These are phyloP conservation scores for Neonectria faginata DNA, from an alignment of 2,329 filamentous ascomycete genomes.

Conservation along the genomic window DNA sequence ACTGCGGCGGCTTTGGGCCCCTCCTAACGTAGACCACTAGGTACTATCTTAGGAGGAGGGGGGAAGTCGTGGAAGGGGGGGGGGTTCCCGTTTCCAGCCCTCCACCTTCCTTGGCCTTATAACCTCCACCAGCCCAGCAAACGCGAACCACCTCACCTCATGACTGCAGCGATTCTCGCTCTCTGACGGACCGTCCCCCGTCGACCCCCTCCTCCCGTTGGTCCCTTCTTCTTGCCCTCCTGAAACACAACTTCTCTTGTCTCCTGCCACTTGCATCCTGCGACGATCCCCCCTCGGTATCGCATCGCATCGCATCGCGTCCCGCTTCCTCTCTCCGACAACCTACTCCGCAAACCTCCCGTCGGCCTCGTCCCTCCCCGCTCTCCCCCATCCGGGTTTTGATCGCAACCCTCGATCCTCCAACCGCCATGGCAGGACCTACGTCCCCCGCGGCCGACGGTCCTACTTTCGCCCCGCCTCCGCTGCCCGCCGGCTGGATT, in stretches of 20 bases:
- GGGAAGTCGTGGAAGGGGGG: neutral
- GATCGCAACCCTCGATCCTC: slow-evolving; percentile 30
- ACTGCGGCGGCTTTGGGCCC: slow-evolving; percentile 1
- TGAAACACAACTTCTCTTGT: slow-evolving; percentile 5
- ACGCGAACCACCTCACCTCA: slow-evolving; percentile 36
- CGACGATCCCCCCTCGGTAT: slow-evolving; percentile 18
- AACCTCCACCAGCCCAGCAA: slow-evolving; percentile 30
- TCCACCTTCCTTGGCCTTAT: slow-evolving; percentile 24
- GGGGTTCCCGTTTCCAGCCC: slow-evolving; percentile 9
- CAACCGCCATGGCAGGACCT: slow-evolving; percentile 64
- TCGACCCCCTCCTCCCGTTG: slow-evolving; percentile 12
- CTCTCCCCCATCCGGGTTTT: slow-evolving; percentile 9
- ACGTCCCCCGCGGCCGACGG: slow-evolving; percentile 69
- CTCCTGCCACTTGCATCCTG: slow-evolving; percentile 2
- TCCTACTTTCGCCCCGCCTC: slow-evolving; percentile 69
- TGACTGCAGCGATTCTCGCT: slow-evolving; percentile 43
- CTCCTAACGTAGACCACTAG: too few relatives aligned
- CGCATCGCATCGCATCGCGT: slow-evolving; percentile 25
- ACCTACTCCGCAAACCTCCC: neutral
- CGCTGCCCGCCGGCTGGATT: slow-evolving; percentile 74
- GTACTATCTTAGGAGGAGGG: neutral
- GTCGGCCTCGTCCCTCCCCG: slow-evolving; percentile 13
- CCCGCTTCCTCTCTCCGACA: slow-evolving; percentile 9
- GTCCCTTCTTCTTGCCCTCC: slow-evolving; percentile 2
- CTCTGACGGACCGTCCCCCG: slow-evolving; percentile 43